phyloP scores from a whole-genome alignment of 768 basidiomycete species.

The Tulasnella sp. region DNA sequence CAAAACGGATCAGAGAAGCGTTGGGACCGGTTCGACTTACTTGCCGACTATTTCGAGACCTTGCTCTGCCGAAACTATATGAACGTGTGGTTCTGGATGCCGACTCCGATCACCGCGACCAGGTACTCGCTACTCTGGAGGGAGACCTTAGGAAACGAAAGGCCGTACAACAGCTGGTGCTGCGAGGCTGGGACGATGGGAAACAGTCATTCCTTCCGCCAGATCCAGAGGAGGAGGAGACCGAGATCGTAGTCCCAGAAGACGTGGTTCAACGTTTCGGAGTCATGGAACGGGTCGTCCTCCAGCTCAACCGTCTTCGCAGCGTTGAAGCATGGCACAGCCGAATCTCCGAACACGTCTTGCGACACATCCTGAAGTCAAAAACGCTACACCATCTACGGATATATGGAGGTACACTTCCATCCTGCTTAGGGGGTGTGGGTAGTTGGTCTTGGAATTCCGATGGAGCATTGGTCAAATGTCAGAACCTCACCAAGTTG shows the following conservation, averaged over 20 bases:
- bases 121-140: background rate
- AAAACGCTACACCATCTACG: background rate
- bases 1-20: background rate
- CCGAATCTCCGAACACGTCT: background rate
- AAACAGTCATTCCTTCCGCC: background rate
- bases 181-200: background rate
- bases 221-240: background rate
- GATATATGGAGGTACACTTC: background rate
- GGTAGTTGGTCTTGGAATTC: conserved; percentile 6
- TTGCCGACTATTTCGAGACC: background rate
- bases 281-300: background rate
- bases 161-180: background rate
- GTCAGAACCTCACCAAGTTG: background rate
- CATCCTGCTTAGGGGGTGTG: background rate
- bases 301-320: conserved; percentile 2
- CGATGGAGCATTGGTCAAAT: conserved; percentile 1
- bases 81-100: background rate
- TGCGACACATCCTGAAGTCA: background rate
- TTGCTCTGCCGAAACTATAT: background rate
- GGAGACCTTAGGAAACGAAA: background rate
- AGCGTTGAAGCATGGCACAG: background rate
- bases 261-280: background rate
- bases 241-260: background rate
- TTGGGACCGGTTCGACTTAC: background rate
- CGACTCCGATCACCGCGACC: conserved; percentile 2